Base-by-base conservation (phyloP, 2,329 filamentous ascomycete species). In the Epicoccum nigrum region DNA sequence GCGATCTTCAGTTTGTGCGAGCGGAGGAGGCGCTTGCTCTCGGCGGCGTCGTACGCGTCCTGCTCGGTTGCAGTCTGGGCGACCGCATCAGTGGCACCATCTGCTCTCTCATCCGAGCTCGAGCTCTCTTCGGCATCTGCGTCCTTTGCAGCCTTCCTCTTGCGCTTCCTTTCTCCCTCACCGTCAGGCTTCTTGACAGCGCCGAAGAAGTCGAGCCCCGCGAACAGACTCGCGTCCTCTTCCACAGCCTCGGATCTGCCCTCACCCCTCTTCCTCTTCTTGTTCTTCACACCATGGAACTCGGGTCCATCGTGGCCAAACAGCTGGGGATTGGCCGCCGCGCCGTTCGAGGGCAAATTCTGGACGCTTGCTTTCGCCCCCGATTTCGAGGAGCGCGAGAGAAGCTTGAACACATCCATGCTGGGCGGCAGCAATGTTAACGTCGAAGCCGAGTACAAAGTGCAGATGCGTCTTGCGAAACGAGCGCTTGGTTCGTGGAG, bases 1-100 rank as follows among this genome's bases (percentile, higher is more conserved):
- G 89, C 90, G 31, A 95, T 83, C 72, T 96, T 96, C 59, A 97
- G 79, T 58, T 92, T 89, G 73, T 96, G 91, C 49, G 86, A 87
- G 55, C 86, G 86, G 55, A 96, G 76, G 9, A 93, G 79, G 53
- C 86, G 84, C 62, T 87, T 86, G 62, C 89, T 87, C 68, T 92
- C 85, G 49, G 88, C 86, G 63, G 88, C 82, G 62, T 85, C 83
- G 61, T 91, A 79, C 0, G 45, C 38, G 19, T 63, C 59, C 55
- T 45, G 45, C 2, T 92, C 85, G 46, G 87, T 86, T 64, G 87
- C 82, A 62, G 84, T 83, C 59, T 90, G 79, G 0, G 41, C 38
- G 19, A 61, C 79, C 0, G 35, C 41, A 23, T 63, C 57, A 55
- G 43, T 44, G 4, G 48, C 40, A 9, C 37, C 5, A 2, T 21